Conservation (phyloP, 495 filamentous ascomycete genomes). For the Rusavskia elegans region DNA sequence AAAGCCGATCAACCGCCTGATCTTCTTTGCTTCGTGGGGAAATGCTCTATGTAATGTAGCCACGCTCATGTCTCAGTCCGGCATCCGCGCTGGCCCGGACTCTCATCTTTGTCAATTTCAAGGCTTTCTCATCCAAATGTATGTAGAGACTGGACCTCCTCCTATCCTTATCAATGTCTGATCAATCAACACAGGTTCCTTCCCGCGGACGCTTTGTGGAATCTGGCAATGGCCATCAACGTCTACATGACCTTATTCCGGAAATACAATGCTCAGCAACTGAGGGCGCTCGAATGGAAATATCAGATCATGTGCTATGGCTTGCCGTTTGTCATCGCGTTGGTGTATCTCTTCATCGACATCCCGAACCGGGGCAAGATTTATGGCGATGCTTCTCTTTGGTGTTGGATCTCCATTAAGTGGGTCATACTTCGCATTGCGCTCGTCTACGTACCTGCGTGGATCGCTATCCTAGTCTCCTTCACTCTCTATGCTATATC, state of each 20-base stretch:
- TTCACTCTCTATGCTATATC: too few relatives aligned
- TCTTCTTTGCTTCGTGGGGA: constrained; percentile 75
- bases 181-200: constrained; percentile 40
- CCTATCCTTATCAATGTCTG: too few relatives aligned
- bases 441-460: too few relatives aligned
- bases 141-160: constrained; percentile 1
- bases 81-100: constrained; percentile 24
- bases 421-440: too few relatives aligned
- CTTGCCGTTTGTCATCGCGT: constrained; percentile 50
- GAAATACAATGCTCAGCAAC: constrained; percentile 50
- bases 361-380: too few relatives aligned
- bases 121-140: constrained; percentile 64
- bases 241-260: constrained; percentile 77
- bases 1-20: constrained; percentile 73
- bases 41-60: constrained; percentile 71
- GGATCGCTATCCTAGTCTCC: too few relatives aligned
- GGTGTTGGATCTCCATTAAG: too few relatives aligned
- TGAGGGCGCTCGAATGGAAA: constrained; percentile 55
- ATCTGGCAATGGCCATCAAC: constrained; percentile 75
- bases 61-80: constrained; percentile 53
- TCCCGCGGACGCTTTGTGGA: constrained; percentile 69
- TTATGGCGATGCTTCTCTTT: too few relatives aligned
- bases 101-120: constrained; percentile 61
- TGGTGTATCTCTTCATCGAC: too few relatives aligned
- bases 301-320: constrained; percentile 65